A percentile compares a stretch with the other conserved stretches of the same genome.
Conservation (phyloP, 176 grass and related monocot genomes). For the Oryza meyeriana region DNA sequence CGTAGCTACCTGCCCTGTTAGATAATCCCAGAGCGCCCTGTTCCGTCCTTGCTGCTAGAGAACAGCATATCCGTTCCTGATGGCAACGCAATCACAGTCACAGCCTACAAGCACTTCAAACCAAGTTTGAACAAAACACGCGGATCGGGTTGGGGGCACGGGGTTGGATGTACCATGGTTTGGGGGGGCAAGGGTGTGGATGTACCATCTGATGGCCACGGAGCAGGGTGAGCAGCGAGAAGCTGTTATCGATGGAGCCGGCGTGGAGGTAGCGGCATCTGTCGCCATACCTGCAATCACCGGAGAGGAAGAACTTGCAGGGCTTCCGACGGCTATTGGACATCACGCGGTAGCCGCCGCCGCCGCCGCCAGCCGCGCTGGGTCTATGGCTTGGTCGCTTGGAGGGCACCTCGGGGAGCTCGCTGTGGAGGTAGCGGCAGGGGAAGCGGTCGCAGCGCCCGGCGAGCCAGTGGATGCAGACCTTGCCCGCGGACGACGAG, state of each 20-base stretch:
- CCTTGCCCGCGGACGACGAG: conserved; percentile 38
- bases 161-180: too few species aligned
- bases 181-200: conserved; percentile 1
- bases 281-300: too few species aligned
- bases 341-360: conserved; percentile 5
- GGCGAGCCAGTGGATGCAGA: conserved; percentile 78
- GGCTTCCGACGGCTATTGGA: conserved; percentile 28
- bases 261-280: conserved; percentile 48
- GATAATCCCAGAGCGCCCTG: conserved; percentile 81
- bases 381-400: conserved; percentile 44
- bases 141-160: too few species aligned
- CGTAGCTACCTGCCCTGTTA: conserved; percentile 76
- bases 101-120: conserved; percentile 38
- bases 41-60: conserved; percentile 82
- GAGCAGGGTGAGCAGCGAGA: conserved; percentile 65
- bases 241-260: conserved; percentile 56
- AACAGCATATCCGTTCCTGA: conserved; percentile 84
- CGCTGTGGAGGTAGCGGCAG: conserved; percentile 85
- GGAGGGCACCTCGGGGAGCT: conserved; percentile 49
- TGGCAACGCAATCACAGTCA: conserved; percentile 68
- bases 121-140: not conserved
- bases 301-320: conserved; percentile 63
- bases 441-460: conserved; percentile 85
- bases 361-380: not conserved
- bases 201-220: conserved; percentile 76